Conservation (phyloP, 2,329 filamentous ascomycete species). For the Fonsecaea pugnacius region DNA sequence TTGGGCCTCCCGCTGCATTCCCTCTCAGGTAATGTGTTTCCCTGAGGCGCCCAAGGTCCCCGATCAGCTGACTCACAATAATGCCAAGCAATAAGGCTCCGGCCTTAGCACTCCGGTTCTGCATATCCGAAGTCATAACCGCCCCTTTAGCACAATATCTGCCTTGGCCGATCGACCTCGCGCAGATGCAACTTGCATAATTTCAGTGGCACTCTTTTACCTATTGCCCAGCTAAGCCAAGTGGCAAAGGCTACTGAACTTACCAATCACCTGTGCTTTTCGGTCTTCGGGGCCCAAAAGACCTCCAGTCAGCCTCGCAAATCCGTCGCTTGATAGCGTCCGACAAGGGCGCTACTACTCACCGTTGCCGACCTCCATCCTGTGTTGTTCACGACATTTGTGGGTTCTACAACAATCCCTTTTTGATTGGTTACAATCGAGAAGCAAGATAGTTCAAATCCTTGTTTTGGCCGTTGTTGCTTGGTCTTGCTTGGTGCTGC, state of each 20-base stretch:
- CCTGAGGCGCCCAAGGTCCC: no score
- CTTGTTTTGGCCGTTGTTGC: not conserved
- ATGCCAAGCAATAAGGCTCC: not conserved
- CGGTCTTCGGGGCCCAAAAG: not conserved
- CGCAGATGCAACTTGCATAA: not conserved
- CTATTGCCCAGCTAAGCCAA: not conserved
- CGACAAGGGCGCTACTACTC: not conserved
- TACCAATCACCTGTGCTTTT: not conserved
- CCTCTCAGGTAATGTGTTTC: no score
- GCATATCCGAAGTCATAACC: not conserved
- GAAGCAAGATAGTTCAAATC: not conserved
- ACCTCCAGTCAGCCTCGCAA: not conserved
- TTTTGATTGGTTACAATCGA: not conserved
- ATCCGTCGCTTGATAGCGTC: not conserved
- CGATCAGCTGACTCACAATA: no score
- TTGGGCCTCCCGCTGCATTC: no score
- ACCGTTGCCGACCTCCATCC: not conserved
- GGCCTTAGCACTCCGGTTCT: not conserved
- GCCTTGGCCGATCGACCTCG: not conserved
- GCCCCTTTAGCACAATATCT: not conserved
- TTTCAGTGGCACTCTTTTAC: not conserved
- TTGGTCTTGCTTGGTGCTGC: not conserved
- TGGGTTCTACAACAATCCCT: not conserved
- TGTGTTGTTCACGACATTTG: not conserved
- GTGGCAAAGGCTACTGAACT: not conserved